Conservation (phyloP, 139 green algal species). For the Raphidocelis subcapitata region DNA sequence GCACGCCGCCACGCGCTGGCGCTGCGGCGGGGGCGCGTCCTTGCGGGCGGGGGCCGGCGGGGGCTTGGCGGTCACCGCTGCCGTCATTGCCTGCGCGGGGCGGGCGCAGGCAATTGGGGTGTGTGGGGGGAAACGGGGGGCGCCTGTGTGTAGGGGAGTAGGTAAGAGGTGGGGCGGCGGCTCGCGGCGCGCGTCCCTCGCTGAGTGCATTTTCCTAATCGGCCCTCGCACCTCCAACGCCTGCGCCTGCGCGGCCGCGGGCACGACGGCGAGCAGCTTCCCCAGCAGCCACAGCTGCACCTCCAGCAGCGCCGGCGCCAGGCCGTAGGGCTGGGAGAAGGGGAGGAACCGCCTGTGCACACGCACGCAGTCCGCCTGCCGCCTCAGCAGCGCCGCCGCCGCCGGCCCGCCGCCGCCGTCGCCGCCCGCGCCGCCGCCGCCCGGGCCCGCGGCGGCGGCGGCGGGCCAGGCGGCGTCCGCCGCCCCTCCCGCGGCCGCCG, state of each 20-base stretch:
- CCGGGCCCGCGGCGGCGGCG: not conserved
- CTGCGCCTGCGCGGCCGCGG: constrained; percentile 44
- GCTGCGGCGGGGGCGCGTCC: not conserved
- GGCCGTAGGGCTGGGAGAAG: constrained; percentile 58
- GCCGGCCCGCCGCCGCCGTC: not conserved
- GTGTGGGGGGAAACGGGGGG: not conserved
- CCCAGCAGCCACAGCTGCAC: constrained; percentile 64
- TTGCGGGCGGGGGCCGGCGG: not conserved
- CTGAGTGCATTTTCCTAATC: too few species aligned
- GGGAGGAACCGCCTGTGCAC: constrained; percentile 24
- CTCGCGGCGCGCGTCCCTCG: too few species aligned
- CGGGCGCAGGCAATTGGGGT: not conserved
- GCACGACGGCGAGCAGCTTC: constrained; percentile 41
- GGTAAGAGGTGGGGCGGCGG: too few species aligned
- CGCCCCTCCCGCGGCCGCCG: constrained; percentile 8
- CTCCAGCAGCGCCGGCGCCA: constrained; percentile 56
- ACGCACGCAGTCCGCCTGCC: constrained; percentile 8
- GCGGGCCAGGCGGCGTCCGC: not conserved
- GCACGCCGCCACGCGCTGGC: constrained; percentile 21
- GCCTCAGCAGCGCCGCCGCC: constrained; percentile 2
- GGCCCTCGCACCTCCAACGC: constrained; percentile 41
- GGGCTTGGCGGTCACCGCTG: not conserved
- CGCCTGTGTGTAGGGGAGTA: too few species aligned
- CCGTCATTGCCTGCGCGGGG: constrained; percentile 7
- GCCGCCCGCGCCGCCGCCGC: not conserved